Evolutionary conservation across 2,329 filamentous ascomycete genomes (phyloP), one percentile per base, ranked within the genome.

Genomic region (Ilyonectria mors-panacis): DNA sequence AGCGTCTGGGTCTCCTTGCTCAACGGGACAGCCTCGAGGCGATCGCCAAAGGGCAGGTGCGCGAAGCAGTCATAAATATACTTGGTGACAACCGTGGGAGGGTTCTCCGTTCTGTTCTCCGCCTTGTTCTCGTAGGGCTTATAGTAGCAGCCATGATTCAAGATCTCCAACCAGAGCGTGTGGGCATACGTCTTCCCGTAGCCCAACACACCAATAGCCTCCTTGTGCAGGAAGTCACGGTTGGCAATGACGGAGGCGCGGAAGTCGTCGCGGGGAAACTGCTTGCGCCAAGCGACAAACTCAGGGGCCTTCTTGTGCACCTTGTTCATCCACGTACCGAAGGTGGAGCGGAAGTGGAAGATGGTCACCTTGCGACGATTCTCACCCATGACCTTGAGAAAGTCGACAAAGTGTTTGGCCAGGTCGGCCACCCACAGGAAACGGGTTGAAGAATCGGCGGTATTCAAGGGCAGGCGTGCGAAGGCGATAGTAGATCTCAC

Each of bases 391-490:
- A 76, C 56, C 3, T 79, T 77, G 54, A 92, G 82, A 70, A 87
- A 96, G 68, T 94, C 91, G 1, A 94, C 84, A 26, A 92, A 86
- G 72, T 94, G 89, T 75, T 95, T 95, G 0, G 87, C 85, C 0
- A 96, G 81, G 59, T 92, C 86, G 0, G 89, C 91, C 1, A 95
- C 79, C 93, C 93, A 96, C 0, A 90, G 66, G 67, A 94, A 94
- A 95, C 0, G 88, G 85, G 0, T 80, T 55, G 65, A 91, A 87
- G 72, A 91, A 94, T 2, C 88, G 81, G 12, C 67, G 68, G 73
- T 96, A 97, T 42, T 90, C 89, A 0, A 68, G 30, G 0, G 89
- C 83, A 0, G 93, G 91, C 0, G 59, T 77, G 2, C 77, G 76
- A 0, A 97, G 78, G 10, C 84, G 84, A 75, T 94, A 96, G 82